phyloP scores from a whole-genome alignment of 768 basidiomycete species.

The Tulasnella sp. region DNA sequence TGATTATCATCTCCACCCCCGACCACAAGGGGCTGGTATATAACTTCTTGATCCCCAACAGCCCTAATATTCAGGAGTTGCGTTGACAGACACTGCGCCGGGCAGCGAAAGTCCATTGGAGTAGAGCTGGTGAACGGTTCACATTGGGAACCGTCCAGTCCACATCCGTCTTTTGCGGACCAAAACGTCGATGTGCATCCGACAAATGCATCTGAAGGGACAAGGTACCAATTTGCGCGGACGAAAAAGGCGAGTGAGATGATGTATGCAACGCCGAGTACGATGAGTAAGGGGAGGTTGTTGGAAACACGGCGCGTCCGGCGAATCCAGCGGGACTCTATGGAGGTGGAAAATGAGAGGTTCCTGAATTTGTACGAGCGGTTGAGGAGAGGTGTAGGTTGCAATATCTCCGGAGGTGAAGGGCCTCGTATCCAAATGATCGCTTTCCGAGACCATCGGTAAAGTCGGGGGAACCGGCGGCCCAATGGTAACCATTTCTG shows the following conservation, averaged over 20 bases:
- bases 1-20: constrained; percentile 68
- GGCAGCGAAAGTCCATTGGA: constrained; percentile 71
- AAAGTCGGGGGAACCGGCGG: not conserved
- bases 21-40: constrained; percentile 66
- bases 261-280: constrained; percentile 56
- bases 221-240: constrained; percentile 63
- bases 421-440: constrained; percentile 1
- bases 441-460: not conserved
- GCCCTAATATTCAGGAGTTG: constrained; percentile 66
- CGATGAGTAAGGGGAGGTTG: constrained; percentile 45
- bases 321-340: constrained; percentile 50
- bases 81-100: constrained; percentile 56
- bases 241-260: constrained; percentile 64
- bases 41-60: constrained; percentile 57
- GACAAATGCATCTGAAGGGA: constrained; percentile 54
- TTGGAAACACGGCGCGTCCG: constrained; percentile 45
- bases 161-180: constrained; percentile 61
- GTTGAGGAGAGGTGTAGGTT: constrained; percentile 2
- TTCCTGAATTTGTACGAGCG: not conserved
- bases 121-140: constrained; percentile 50
- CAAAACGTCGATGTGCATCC: constrained; percentile 67
- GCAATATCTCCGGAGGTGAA: not conserved
- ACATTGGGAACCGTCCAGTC: constrained; percentile 59
- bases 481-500: not conserved
- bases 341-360: not conserved